Base-by-base conservation (phyloP, 257 asterid genomes). In the Scutellaria galericulata region DNA sequence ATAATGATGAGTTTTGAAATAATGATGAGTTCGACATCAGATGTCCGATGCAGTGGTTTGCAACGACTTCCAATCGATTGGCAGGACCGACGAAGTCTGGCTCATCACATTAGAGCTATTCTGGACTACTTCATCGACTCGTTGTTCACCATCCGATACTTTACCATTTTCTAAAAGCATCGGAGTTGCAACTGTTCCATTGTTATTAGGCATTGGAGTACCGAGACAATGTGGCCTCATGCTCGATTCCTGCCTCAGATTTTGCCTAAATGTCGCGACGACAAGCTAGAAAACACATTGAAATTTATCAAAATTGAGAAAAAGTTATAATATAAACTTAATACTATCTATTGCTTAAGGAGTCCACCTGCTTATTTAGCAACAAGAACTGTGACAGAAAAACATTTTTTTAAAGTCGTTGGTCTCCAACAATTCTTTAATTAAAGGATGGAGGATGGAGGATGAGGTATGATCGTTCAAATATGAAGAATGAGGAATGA, bases 231-330 rank as follows among this genome's bases (percentile, higher is more conserved):
- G 39, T 64, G 63, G 41, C 75, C 74, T 42, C 15, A 9, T 24
- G 27, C 27, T 24, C 27, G 27, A 24, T 31, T 31, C 7, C 56
- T 78, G 45, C 56, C 48, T 64, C 54, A 24, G 1, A 12, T 61
- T 42, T 50, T 80, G 82, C 10, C 18, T 80, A 40, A 80, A 80
- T 24, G 82, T 66, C 11, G 69, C 77, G 2, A 80, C 14, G 48
- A 80, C 41, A 5, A 80, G 56, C 83, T 80, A 68, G 7, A 71
- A 53, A 31, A 31, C 37, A 31, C 37, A 31, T 31, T 31, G 37
- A 3, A 4, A 31, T 31, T 31, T 31, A 31, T 31, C 4, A 4
- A 31, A 31, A 31, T 31, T 5, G 37, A 31, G 37, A 31, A 31
- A 31, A 4, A 31, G 37, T 31, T 31, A 0, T 31, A 4, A 31